Base-by-base conservation (phyloP, 345 rosid genomes). In the Anastatica hierochuntica region DNA sequence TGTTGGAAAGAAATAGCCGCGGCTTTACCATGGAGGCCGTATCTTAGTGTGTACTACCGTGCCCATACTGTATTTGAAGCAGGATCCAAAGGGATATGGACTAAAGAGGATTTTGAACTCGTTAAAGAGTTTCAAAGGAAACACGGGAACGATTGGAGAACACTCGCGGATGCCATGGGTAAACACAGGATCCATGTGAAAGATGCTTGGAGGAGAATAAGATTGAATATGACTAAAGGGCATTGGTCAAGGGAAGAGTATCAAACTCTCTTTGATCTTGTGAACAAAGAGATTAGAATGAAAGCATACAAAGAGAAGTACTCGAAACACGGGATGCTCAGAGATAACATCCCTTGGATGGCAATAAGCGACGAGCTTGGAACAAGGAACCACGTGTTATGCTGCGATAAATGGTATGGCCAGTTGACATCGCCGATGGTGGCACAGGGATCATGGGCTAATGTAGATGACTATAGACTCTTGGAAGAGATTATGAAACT, bases 1-100 rank as follows among this genome's bases (percentile, higher is more conserved):
- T 84, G 92, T 48, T 84, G 92, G 95, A 80, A 76, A 70, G 92
- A 82, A 63, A 90, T 84, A 17, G 70, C 70, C 5, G 21, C 76
- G 18, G 75, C 78, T 60, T 31, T 87, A 68, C 88, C 92, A 13
- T 74, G 81, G 85, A 79, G 98, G 65, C 72, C 81, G 14, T 0
- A 0, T 1, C 0, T 0, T 3, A 77, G 85, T 18, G 66, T 80
- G 11, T 78, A 80, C 45, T 5, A 64, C 54, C 85, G 95, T 27
- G 92, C 82, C 8, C 92, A 81, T 72, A 29, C 58, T 7, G 7
- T 90, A 56, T 87, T 84, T 33, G 78, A 82, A 58, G 74, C 76
- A 72, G 77, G 38, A 15, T 66, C 72, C 3, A 49, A 13, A 4
- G 76, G 68, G 18, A 5, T 59, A 10, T 90, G 96, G 96, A 77